Percentiles rank a stretch among this genome's conserved stretches.
Conservation (phyloP, 208 protist species). For the Trypanosomatidae sp. region DNA sequence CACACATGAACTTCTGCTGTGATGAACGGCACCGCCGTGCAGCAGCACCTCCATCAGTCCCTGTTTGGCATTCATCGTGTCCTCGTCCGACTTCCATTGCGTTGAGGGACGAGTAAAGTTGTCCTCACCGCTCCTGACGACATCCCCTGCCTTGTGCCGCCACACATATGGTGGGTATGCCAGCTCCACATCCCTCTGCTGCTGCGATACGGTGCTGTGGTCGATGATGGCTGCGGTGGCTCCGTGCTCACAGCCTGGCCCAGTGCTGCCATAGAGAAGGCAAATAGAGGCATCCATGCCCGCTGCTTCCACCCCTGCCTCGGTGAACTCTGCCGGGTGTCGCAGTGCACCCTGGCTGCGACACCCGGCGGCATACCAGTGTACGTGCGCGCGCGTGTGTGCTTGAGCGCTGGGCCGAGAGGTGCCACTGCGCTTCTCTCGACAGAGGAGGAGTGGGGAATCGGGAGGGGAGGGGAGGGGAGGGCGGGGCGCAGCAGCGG, state of each 20-base stretch:
- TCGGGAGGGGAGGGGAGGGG: too few species aligned
- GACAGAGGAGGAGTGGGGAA: too few species aligned
- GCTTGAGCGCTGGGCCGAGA: too few species aligned
- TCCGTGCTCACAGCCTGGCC: constrained; percentile 7
- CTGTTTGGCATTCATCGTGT: constrained; percentile 33
- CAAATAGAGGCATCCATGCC: constrained; percentile 30
- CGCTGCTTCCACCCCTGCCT: not conserved
- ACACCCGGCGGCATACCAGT: not conserved
- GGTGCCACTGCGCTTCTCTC: too few species aligned
- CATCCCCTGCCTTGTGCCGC: constrained; percentile 18
- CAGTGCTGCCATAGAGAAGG: constrained; percentile 20
- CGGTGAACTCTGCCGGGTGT: too few species aligned
- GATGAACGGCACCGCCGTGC: constrained; percentile 15
- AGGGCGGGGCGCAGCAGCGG: too few species aligned
- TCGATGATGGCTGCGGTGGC: constrained; percentile 14
- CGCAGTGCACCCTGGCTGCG: too few species aligned
- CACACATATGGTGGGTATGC: constrained; percentile 11
- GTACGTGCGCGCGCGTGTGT: not conserved
- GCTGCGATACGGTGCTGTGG: constrained; percentile 7
- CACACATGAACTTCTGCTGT: constrained; percentile 31
- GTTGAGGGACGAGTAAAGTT: not conserved
- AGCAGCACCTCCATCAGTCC: constrained; percentile 48
- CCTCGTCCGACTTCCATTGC: constrained; percentile 11
- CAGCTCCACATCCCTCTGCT: constrained; percentile 7
- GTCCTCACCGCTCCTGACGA: constrained; percentile 9